Evolutionary conservation across 2,329 filamentous ascomycete species (phyloP), one percentile per base, ranked within the genome.

Genomic region (Pestalotiopsis sp.): DNA sequence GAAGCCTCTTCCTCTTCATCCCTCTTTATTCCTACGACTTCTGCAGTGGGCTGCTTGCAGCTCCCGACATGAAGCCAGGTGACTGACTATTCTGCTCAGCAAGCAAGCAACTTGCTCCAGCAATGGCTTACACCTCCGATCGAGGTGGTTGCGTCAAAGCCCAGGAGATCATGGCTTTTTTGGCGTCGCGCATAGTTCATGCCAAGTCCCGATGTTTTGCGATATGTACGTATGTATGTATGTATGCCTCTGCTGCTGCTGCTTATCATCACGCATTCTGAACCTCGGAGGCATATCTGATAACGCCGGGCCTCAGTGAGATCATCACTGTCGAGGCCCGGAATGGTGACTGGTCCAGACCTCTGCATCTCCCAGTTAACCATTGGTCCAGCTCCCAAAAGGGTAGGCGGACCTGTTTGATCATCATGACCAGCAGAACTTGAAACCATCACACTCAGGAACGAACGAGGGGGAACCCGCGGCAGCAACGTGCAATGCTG

Each of bases 361-460:
- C 52, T 41, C n/a, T 66, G 64, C 55, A 27, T 52, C n/a, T 20
- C n/a, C 52, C 27, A 55, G 14, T 31, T 12, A 41, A 31, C 31
- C 20, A 60, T 59, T 36, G 31, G 31, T 36, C 31, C 31, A 36
- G 31, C 31, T 61, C 65, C 65, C 57, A 63, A 62, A 55, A 38
- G 14, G 65, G 65, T 63, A 67, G 65, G 65, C 65, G 65, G 65
- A 25, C 57, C 65, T 67, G 65, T 67, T 67, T 67, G 65, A 67
- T 67, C 65, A 57, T 17, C 65, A 67, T 55, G 17, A 36, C 65
- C 58, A 63, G 65, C 65, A 67, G 61, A 41, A 67, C 55, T 36
- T 63, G 65, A 67, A 67, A 67, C 65, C 65, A 67, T 67, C 65
- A 67, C 65, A 63, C n/a, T 66, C 31, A 31, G 59, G 59, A 62